phyloP scores from a whole-genome alignment of 2,329 filamentous ascomycete species.

The Beauveria varroae region DNA sequence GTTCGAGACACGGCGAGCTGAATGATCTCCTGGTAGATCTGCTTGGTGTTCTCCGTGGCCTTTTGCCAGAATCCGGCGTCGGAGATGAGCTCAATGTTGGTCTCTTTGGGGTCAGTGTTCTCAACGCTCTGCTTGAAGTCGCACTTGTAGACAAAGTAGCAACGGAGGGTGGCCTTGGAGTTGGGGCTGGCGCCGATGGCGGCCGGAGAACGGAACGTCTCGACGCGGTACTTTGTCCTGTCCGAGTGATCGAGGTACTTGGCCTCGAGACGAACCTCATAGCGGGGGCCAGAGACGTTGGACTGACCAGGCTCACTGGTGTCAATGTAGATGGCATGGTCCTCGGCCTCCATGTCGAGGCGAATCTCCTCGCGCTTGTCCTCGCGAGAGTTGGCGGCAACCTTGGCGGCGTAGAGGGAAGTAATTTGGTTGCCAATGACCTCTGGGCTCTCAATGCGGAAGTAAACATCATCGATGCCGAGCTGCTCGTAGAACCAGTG shows the following conservation, averaged over 20 bases:
- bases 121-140: conserved; percentile 70
- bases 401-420: conserved; percentile 92
- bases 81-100: conserved; percentile 81
- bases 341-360: conserved; percentile 86
- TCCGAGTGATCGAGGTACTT: conserved; percentile 86
- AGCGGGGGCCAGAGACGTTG: conserved; percentile 71
- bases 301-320: conserved; percentile 85
- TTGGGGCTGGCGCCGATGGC: conserved; percentile 60
- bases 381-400: conserved; percentile 85
- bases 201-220: conserved; percentile 91
- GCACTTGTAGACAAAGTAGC: conserved; percentile 98
- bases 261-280: conserved; percentile 86
- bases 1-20: conserved; percentile 74
- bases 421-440: conserved; percentile 92
- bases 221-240: conserved; percentile 76
- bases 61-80: conserved; percentile 94
- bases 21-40: conserved; percentile 92
- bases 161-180: conserved; percentile 77
- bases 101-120: conserved; percentile 69
- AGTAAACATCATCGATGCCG: conserved; percentile 98
- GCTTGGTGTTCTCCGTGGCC: conserved; percentile 90
- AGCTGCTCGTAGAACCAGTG: conserved; percentile 97
- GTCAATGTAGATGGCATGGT: conserved; percentile 98
- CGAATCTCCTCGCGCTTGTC: conserved; percentile 93
- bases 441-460: conserved; percentile 78